A percentile compares a stretch with the other conserved stretches of the same genome.
phyloP scores from a whole-genome alignment of 768 basidiomycete species.

The Calvatia gigantea region DNA sequence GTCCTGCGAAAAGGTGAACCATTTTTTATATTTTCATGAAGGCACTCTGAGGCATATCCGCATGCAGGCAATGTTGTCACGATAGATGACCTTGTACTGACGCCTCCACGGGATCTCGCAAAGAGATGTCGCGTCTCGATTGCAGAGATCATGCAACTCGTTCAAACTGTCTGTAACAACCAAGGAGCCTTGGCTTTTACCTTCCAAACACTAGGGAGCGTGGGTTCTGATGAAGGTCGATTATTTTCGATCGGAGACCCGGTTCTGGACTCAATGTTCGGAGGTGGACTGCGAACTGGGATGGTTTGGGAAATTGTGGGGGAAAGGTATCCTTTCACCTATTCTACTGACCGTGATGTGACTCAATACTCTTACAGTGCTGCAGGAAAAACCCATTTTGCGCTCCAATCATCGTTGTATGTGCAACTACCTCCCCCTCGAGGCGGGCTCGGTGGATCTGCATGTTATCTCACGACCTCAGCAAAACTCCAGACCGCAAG shows the following conservation, averaged over 20 bases:
- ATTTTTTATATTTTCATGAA: no score
- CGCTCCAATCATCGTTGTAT: constrained; percentile 75
- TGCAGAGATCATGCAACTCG: constrained; percentile 44
- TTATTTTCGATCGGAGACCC: constrained; percentile 73
- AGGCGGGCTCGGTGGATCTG: constrained; percentile 61
- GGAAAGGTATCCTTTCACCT: constrained; percentile 64
- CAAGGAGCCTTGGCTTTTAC: constrained; percentile 26
- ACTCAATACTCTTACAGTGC: constrained; percentile 47
- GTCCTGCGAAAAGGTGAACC: constrained; percentile 29
- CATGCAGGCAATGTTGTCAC: constrained; percentile 45
- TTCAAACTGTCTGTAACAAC: constrained; percentile 46
- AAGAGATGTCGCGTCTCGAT: constrained; percentile 51
- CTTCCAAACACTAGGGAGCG: constrained; percentile 38
- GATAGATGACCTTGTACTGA: constrained; percentile 47
- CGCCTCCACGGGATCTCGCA: constrained; percentile 47
- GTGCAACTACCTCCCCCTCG: constrained; percentile 63
- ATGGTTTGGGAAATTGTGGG: constrained; percentile 88
- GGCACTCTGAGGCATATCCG: not conserved
- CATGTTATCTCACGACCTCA: constrained; percentile 78
- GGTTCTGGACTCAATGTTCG: constrained; percentile 62
- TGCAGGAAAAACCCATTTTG: constrained; percentile 92
- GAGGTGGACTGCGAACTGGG: constrained; percentile 76
- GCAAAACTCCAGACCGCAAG: constrained; percentile 65
- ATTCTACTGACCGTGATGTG: constrained; percentile 4
- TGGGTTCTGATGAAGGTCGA: constrained; percentile 34